Percentiles rank a stretch among this genome's conserved stretches.
Evolutionary conservation across 2,329 filamentous ascomycete species (phyloP).

Genomic region (Fusarium robinianum): DNA sequence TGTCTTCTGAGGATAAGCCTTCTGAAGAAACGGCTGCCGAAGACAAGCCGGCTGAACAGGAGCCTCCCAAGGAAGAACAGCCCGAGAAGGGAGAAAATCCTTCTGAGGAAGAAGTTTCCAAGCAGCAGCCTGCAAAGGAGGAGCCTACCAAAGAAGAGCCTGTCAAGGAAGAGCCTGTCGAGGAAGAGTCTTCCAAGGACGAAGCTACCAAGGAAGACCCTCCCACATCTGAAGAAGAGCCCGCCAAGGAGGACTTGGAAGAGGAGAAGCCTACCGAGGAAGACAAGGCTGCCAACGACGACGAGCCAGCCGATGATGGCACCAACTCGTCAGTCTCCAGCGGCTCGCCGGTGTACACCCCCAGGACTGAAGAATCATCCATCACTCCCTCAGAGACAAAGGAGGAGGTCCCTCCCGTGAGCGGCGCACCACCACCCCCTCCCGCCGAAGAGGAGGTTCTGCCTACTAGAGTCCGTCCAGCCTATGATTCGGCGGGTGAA

Average conservation of each 20-base stretch:
- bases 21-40: conserved; percentile 14
- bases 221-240: too few species aligned
- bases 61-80: conserved; percentile 10
- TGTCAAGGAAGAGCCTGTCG: conserved; percentile 13
- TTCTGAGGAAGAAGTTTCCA: conserved; percentile 1
- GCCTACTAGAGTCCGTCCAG: conserved; percentile 30
- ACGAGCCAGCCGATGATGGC: conserved; percentile 26
- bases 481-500: conserved; percentile 55
- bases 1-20: conserved; percentile 8
- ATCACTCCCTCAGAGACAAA: conserved; percentile 37
- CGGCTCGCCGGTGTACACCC: conserved; percentile 40
- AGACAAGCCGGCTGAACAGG: conserved; percentile 14
- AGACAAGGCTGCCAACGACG: conserved; percentile 15
- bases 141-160: conserved; percentile 15
- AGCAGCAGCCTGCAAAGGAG: conserved; percentile 15
- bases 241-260: conserved; percentile 11
- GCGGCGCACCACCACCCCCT: conserved; percentile 33
- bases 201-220: conserved; percentile 14
- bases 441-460: conserved; percentile 21
- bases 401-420: conserved; percentile 41
- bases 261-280: conserved; percentile 17
- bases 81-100: conserved; percentile 11
- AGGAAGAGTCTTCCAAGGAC: conserved; percentile 12
- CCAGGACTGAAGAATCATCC: conserved; percentile 39
- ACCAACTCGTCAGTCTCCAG: conserved; percentile 38